Conservation (phyloP, 495 filamentous ascomycete genomes). For the Cercophora sp. region DNA sequence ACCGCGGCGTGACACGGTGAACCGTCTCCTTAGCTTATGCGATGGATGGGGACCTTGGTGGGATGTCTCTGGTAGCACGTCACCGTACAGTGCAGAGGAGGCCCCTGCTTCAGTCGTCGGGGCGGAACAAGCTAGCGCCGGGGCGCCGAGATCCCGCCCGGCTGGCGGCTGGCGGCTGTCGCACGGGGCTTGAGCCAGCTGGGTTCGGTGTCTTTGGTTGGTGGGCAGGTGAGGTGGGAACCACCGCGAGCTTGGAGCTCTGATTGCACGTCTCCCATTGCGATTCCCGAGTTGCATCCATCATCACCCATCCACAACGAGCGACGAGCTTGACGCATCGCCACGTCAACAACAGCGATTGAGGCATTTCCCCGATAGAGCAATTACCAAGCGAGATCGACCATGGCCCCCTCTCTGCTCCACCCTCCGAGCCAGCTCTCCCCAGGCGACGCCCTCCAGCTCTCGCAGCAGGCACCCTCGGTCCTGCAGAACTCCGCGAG, state of each 20-base stretch:
- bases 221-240: background rate
- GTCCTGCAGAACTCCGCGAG: constrained; percentile 55
- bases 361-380: background rate
- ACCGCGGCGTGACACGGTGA: too few relatives aligned
- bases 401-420: constrained; percentile 49
- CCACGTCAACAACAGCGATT: too few relatives aligned
- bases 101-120: background rate
- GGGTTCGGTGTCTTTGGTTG: background rate
- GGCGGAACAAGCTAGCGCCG: background rate
- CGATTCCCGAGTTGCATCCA: too few relatives aligned
- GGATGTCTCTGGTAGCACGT: background rate
- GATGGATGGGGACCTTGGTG: too few relatives aligned
- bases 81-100: too few relatives aligned
- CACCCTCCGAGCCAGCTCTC: constrained; percentile 47
- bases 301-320: too few relatives aligned
- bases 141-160: too few relatives aligned
- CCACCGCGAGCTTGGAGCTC: background rate
- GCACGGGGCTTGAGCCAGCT: too few relatives aligned
- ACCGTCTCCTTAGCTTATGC: too few relatives aligned
- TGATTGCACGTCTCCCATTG: too few relatives aligned
- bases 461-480: constrained; percentile 73
- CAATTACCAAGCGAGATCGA: background rate
- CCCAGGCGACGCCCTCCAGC: constrained; percentile 54
- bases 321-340: too few relatives aligned
- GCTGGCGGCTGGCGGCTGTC: background rate